Percentiles rank a stretch among this genome's conserved stretches.
Conservation (phyloP, 768 basidiomycete species). For the Leccinum obscurum region DNA sequence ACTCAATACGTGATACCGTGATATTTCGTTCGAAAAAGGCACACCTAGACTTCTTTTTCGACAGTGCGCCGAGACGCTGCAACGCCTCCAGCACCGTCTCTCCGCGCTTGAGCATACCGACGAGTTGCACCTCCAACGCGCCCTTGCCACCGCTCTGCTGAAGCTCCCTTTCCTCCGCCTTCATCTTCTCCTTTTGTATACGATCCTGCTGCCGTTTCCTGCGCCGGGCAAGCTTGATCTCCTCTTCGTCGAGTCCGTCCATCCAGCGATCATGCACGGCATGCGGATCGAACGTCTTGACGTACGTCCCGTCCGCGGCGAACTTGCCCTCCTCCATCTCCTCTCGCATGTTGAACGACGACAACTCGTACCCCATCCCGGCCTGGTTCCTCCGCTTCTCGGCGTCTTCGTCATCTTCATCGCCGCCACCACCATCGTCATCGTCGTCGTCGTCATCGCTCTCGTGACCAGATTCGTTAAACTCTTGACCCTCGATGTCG, state of each 20-base stretch:
- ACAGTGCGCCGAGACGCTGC: constrained; percentile 73
- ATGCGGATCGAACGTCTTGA: constrained; percentile 84
- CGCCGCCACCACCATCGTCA: constrained; percentile 19
- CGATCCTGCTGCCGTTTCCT: constrained; percentile 76
- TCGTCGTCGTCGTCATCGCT: constrained; percentile 35
- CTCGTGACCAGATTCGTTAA: constrained; percentile 41
- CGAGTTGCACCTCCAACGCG: constrained; percentile 63
- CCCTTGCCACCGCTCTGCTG: constrained; percentile 65
- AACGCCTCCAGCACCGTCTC: constrained; percentile 91
- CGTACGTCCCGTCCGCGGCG: constrained; percentile 88
- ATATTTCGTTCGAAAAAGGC: constrained; percentile 2
- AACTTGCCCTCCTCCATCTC: constrained; percentile 99
- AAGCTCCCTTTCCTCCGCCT: constrained; percentile 74
- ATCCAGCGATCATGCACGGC: constrained; percentile 96
- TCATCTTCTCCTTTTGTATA: constrained; percentile 63
- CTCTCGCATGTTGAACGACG: constrained; percentile 98
- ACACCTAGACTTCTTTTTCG: constrained; percentile 46
- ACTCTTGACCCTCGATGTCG: constrained; percentile 98
- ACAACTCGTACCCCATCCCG: constrained; percentile 92
- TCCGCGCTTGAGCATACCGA: constrained; percentile 79
- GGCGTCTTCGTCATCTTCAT: constrained; percentile 68
- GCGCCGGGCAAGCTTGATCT: constrained; percentile 79
- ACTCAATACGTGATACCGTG: constrained; percentile 1
- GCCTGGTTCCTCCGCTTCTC: constrained; percentile 71
- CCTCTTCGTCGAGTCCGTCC: constrained; percentile 82